Percentiles rank a stretch among this genome's conserved stretches.
These are phyloP conservation scores for Camelina sativa DNA, from an alignment of 345 rosid species.

Conservation along the genomic window DNA sequence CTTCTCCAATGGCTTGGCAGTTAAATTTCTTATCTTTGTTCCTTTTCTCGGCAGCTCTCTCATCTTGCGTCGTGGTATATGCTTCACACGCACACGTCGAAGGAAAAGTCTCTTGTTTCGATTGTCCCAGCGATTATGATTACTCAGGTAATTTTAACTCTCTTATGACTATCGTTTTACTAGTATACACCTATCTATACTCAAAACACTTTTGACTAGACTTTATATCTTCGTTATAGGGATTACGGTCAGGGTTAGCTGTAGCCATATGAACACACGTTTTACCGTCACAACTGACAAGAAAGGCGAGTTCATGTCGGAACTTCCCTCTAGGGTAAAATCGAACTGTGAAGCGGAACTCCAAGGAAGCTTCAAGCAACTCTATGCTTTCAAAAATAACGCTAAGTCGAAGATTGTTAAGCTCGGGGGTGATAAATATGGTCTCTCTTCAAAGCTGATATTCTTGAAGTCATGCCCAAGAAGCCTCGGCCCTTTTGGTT, in stretches of 20 bases:
- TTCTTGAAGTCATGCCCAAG: slow-evolving; percentile 60
- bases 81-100: slow-evolving; percentile 45
- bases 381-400: slow-evolving; percentile 55
- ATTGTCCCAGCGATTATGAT: slow-evolving; percentile 54
- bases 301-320: slow-evolving; percentile 61
- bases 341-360: slow-evolving; percentile 61
- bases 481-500: slow-evolving; percentile 42
- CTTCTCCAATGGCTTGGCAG: slow-evolving; percentile 52
- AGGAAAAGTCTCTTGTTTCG: slow-evolving; percentile 70
- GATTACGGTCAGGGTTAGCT: slow-evolving; percentile 63
- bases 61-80: slow-evolving; percentile 50
- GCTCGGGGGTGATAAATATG: slow-evolving; percentile 44
- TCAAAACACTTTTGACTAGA: not conserved
- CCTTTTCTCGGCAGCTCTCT: slow-evolving; percentile 47
- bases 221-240: slow-evolving; percentile 50
- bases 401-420: slow-evolving; percentile 57
- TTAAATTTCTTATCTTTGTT: slow-evolving; percentile 35
- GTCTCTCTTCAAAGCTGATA: slow-evolving; percentile 61
- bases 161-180: not conserved
- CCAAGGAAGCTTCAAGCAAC: slow-evolving; percentile 61
- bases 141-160: slow-evolving; percentile 58
- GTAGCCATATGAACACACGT: slow-evolving; percentile 52
- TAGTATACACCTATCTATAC: not conserved
- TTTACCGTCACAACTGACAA: slow-evolving; percentile 51
- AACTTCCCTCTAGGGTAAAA: slow-evolving; percentile 50